Evolutionary conservation across 1,139 yeast genomes (phyloP).

Genomic region (Suhomyces choctaworum): DNA sequence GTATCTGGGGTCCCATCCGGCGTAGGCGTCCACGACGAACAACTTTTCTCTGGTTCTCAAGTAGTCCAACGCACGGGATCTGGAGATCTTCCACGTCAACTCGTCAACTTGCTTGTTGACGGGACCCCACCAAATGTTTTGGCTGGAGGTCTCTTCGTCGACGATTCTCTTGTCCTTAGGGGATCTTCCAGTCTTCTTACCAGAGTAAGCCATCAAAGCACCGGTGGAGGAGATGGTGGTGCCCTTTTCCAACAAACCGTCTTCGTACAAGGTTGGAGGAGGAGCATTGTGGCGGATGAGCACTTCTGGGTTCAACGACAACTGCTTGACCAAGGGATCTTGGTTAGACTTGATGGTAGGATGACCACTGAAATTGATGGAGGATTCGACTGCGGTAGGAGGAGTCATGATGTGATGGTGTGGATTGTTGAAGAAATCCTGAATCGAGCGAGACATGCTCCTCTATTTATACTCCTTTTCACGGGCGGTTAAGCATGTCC

Average conservation of each 20-base stretch:
- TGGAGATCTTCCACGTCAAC: conserved; percentile 92
- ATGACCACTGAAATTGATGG: conserved; percentile 45
- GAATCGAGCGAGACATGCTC: no score
- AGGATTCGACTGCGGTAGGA: conserved; percentile 51
- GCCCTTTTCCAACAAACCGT: conserved; percentile 86
- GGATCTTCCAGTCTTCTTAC: conserved; percentile 95
- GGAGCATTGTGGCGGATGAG: conserved; percentile 84
- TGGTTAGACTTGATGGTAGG: conserved; percentile 44
- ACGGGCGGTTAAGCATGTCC: conserved; percentile 10
- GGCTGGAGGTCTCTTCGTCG: conserved; percentile 82
- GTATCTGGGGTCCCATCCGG: conserved; percentile 99
- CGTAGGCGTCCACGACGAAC: conserved; percentile 93
- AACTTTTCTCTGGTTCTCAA: conserved; percentile 93
- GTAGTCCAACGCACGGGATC: conserved; percentile 96
- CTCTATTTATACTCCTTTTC: conserved; percentile 17
- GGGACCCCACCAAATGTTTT: conserved; percentile 99
- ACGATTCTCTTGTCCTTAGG: conserved; percentile 98
- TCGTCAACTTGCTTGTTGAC: conserved; percentile 95
- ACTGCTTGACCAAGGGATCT: conserved; percentile 48
- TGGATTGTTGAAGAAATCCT: no score
- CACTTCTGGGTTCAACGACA: conserved; percentile 49
- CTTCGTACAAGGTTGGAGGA: conserved; percentile 91
- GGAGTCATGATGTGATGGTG: conserved; percentile 45
- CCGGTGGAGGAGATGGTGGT: conserved; percentile 94
- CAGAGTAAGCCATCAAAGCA: conserved; percentile 94